Base-by-base conservation (phyloP, 768 basidiomycete genomes). In the Suillus alpinus region DNA sequence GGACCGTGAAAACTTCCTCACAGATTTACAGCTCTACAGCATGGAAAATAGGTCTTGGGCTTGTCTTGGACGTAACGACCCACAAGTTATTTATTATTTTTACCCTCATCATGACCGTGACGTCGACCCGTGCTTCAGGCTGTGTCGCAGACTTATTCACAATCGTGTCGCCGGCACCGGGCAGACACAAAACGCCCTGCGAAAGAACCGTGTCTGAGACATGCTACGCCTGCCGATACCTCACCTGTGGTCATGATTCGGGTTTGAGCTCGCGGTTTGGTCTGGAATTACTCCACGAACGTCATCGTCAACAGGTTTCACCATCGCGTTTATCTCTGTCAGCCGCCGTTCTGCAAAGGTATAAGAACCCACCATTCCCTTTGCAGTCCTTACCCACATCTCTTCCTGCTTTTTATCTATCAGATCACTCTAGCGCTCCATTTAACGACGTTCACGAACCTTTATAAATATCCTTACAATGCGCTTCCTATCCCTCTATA, bases 401-500 rank as follows among this genome's bases (percentile, higher is more conserved):
- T 59, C 49, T 59, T 20, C 44, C 56, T 31, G 46, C 51, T 36
- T 62, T 56, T 0, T 60, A 58, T 64, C 64, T 41, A 37, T 6
- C 18, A 50, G 5, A 50, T 10, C 31, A 50, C 49, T 50, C 18
- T 50, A 50, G 18, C 49, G 6, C 49, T 32, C 49, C 10, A 13
- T 50, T 32, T 50, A n/a, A 50, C 49, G 49, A 50, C 18, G 5
- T 32, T 50, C 18, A 50, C 49, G 49, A 50, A 18, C 49, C 18
- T 50, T 32, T n/a, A 18, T 32, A 18, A 29, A 49, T 49, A 72
- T 68, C 40, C 64, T 56, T 60, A 68, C 20, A 59, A 74, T 72
- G 71, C 71, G 62, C 62, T 66, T 63, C 59, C 29, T 66, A 20
- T 32, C 58, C 60, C 41, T 65, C 46, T 61, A 70, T 50, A 50